These are phyloP conservation scores for Saccharomycopsis capsularis DNA, from an alignment of 805 yeast species.

Conservation along the genomic window DNA sequence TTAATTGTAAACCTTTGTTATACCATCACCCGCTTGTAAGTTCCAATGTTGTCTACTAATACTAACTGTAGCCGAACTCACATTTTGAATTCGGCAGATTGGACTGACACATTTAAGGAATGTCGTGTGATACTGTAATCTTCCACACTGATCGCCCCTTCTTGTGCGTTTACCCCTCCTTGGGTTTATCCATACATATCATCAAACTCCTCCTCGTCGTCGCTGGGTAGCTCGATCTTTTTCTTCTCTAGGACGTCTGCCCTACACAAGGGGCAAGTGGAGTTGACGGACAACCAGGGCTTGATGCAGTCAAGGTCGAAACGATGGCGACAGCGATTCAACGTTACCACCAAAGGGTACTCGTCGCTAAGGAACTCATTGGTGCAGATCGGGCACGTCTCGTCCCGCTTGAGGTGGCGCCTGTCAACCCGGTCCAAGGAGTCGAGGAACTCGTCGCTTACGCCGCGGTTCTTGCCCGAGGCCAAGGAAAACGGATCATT, in stretches of 20 bases:
- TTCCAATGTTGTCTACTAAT: too few species aligned
- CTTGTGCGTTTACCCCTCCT: too few species aligned
- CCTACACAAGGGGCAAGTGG: slow-evolving; percentile 84
- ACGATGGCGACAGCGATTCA: slow-evolving; percentile 71
- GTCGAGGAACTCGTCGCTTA: slow-evolving; percentile 65
- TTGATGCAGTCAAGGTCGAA: slow-evolving; percentile 88
- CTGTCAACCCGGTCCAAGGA: slow-evolving; percentile 63
- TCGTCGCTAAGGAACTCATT: slow-evolving; percentile 61
- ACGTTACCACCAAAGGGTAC: slow-evolving; percentile 70
- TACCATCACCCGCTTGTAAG: too few species aligned
- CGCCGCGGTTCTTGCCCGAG: slow-evolving; percentile 38
- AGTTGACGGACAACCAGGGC: slow-evolving; percentile 74
- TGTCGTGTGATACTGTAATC: too few species aligned
- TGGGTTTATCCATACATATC: slow-evolving; percentile 21
- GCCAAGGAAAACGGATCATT: slow-evolving; percentile 25
- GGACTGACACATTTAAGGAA: too few species aligned
- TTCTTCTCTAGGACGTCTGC: slow-evolving; percentile 54
- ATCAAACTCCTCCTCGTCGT: slow-evolving; percentile 21
- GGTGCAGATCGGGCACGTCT: slow-evolving; percentile 83
- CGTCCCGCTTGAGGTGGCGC: slow-evolving; percentile 38
- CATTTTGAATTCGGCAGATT: too few species aligned
- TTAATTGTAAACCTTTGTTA: too few species aligned
- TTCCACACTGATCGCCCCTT: too few species aligned
- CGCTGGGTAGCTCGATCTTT: slow-evolving; percentile 26
- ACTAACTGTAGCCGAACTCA: too few species aligned